Conservation (phyloP, 2,329 filamentous ascomycete species). For the Aspergillus candidus region DNA sequence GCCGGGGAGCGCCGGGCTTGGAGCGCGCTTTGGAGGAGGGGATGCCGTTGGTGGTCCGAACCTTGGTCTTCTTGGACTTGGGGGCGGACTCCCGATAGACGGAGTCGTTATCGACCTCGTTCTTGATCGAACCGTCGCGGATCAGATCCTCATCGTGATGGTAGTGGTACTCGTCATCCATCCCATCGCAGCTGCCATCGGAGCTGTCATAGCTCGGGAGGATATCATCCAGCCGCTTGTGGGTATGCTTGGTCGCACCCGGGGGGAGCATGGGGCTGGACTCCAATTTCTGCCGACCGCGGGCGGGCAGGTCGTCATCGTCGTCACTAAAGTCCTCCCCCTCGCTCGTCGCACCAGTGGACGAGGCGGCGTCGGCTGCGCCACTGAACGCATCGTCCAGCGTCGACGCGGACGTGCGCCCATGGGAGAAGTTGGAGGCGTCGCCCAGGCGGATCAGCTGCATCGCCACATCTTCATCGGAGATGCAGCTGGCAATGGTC, state of each 20-base stretch:
- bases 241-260: conserved; percentile 40
- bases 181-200: conserved; percentile 57
- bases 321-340: conserved; percentile 60
- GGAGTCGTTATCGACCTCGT: conserved; percentile 45
- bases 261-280: conserved; percentile 42
- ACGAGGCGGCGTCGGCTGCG: conserved; percentile 75
- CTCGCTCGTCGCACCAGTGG: conserved; percentile 77
- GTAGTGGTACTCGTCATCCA: conserved; percentile 45
- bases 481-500: conserved; percentile 95
- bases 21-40: conserved; percentile 26
- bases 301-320: conserved; percentile 47
- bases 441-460: conserved; percentile 95
- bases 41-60: conserved; percentile 32
- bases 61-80: conserved; percentile 50
- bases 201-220: conserved; percentile 53
- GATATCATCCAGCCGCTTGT: conserved; percentile 48
- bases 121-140: conserved; percentile 49
- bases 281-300: conserved; percentile 39
- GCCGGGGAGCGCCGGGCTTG: conserved; percentile 24
- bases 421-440: conserved; percentile 87
- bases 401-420: conserved; percentile 86
- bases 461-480: conserved; percentile 94
- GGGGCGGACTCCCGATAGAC: conserved; percentile 35
- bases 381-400: conserved; percentile 91
- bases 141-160: conserved; percentile 42